Evolutionary conservation across 139 green algal genomes (phyloP), one percentile per base, ranked within the genome.

Genomic region (Ettlia oleoabundans): DNA sequence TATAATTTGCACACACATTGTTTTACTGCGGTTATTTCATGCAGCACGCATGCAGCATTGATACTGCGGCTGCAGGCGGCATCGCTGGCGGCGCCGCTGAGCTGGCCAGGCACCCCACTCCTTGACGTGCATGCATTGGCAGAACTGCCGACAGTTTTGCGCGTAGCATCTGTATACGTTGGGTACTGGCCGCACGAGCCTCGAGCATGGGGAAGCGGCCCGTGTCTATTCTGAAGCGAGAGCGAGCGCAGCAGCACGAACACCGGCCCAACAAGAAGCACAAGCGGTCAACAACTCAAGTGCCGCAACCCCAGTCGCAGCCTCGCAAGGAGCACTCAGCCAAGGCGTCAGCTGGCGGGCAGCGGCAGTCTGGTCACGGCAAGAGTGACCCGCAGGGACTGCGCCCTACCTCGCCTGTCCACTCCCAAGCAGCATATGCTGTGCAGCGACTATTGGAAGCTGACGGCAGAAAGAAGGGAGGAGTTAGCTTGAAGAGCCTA

Each of bases 391-490:
- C 30, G 18, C 6, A 32, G 26, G 58, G 58, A 6, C n/a, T 87
- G 92, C 93, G 32, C 90, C 94, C 93, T 94, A 96, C 58, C 21
- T 87, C 80, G 8, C 33, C 38, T 9, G 84, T 92, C n/a, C 80
- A 92, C 82, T 66, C 84, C 24, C 89, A 93, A 68, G 92, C 92
- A 13, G 89, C 90, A 2, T 51, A 73, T 10, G 88, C 88, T 2
- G 66, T 95, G 1, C 52, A 52, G 24, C 73, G 74, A 22, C 80
- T 95, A 47, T 67, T 94, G 5, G 73, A 77, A 2, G 87, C 87
- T 0, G 86, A 90, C 26, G 77, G 63, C 1, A 83, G 72, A 32
- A 62, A 81, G 43, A 30, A 40, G 38, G 38, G 79, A 0, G 92
- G 88, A 7, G 78, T 76, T 24, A 82, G 66, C 32, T 76, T 95